phyloP scores from a whole-genome alignment of 2,329 filamentous ascomycete genomes.

The Simplicillium sp. region DNA sequence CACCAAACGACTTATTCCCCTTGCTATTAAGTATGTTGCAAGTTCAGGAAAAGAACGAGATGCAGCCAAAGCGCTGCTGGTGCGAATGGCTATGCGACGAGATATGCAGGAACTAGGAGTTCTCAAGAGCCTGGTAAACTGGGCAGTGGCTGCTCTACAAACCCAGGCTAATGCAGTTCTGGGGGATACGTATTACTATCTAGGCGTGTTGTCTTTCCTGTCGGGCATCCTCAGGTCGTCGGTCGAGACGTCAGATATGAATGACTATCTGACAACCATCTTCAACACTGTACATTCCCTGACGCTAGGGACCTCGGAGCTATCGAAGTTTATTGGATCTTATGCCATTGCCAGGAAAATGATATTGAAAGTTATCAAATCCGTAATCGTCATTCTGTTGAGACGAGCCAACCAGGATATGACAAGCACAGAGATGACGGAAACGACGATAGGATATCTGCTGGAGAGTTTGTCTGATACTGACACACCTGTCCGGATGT shows the following conservation, averaged over 20 bases:
- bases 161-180: slow-evolving; percentile 25
- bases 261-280: slow-evolving; percentile 53
- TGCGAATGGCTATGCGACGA: slow-evolving; percentile 69
- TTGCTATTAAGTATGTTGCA: slow-evolving; percentile 63
- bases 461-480: slow-evolving; percentile 73
- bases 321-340: slow-evolving; percentile 47
- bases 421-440: slow-evolving; percentile 49
- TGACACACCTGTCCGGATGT: slow-evolving; percentile 82
- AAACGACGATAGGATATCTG: slow-evolving; percentile 74
- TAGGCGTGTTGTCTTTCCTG: slow-evolving; percentile 73
- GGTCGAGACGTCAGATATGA: slow-evolving; percentile 65
- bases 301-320: slow-evolving; percentile 35
- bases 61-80: slow-evolving; percentile 74
- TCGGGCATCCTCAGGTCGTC: slow-evolving; percentile 62
- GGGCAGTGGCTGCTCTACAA: slow-evolving; percentile 56
- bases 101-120: slow-evolving; percentile 81
- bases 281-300: slow-evolving; percentile 57
- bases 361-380: slow-evolving; percentile 75
- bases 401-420: slow-evolving; percentile 34
- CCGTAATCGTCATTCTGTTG: slow-evolving; percentile 58
- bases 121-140: slow-evolving; percentile 56
- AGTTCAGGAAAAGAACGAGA: slow-evolving; percentile 80
- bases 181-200: slow-evolving; percentile 60
- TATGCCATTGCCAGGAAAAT: slow-evolving; percentile 76
- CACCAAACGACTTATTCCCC: slow-evolving; percentile 56